Evolutionary conservation across 495 filamentous ascomycete species (phyloP).

Genomic region (Penicillium taxi): DNA sequence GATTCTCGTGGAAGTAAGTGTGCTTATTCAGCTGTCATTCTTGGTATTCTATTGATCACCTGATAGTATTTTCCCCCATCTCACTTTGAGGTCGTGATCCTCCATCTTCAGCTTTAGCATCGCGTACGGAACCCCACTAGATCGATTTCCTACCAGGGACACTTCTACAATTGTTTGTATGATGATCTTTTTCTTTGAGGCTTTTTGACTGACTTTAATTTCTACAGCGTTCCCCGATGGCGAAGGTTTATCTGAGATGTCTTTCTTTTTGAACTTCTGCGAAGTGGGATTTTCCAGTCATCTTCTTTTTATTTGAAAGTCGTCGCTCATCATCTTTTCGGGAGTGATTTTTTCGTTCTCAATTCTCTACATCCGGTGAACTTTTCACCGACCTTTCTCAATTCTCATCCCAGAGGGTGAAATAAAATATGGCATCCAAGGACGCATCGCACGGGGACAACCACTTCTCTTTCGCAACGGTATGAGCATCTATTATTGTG

Average conservation of each 20-base stretch:
- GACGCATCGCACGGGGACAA: conserved; percentile 22
- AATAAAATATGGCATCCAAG: conserved; percentile 31
- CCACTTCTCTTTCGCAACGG: conserved; percentile 42
- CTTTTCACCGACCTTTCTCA: conserved; percentile 12
- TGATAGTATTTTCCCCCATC: conserved; percentile 6
- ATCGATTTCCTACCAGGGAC: neutral
- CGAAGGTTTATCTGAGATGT: conserved; percentile 46
- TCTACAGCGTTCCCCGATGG: conserved; percentile 38
- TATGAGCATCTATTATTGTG: conserved; percentile 10
- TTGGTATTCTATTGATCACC: neutral
- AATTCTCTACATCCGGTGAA: conserved; percentile 12
- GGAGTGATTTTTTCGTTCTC: too few relatives aligned
- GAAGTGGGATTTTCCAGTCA: conserved; percentile 40
- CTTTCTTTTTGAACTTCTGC: conserved; percentile 44
- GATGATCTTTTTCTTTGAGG: neutral
- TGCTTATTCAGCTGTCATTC: neutral
- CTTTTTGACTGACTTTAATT: conserved; percentile 3
- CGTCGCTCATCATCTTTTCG: too few relatives aligned
- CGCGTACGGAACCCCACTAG: conserved; percentile 15
- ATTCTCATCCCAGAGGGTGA: conserved; percentile 10
- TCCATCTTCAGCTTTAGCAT: conserved; percentile 25
- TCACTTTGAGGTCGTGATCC: conserved; percentile 13
- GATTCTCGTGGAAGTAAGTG: neutral
- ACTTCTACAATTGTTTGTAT: neutral
- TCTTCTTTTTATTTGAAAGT: conserved; percentile 30